A percentile compares a stretch with the other conserved stretches of the same genome.
Conservation (phyloP, 345 rosid genomes). For the Populus davidiana region DNA sequence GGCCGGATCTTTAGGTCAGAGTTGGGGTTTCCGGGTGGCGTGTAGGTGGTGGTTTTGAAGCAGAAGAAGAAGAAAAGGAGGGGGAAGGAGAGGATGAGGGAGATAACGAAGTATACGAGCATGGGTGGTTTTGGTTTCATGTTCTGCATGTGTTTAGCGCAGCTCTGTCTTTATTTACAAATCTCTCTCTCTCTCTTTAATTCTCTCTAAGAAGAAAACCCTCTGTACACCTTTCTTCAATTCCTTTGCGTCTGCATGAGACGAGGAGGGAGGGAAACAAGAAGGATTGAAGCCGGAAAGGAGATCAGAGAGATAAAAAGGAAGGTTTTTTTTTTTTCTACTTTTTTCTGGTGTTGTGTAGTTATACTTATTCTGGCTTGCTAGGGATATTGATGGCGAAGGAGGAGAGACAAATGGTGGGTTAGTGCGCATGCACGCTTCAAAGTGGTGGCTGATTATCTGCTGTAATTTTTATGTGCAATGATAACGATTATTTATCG, state of each 20-base stretch:
- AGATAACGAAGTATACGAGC: conserved; percentile 35
- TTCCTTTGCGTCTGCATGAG: background rate
- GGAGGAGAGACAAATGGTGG: background rate
- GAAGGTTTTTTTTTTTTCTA: too few relatives aligned
- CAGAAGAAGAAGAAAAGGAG: conserved; percentile 41
- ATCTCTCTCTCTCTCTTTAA: too few relatives aligned
- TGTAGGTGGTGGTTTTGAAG: conserved; percentile 12
- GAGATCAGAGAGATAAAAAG: background rate
- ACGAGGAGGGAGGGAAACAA: too few relatives aligned
- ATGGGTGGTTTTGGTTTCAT: conserved; percentile 20
- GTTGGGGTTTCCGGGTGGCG: background rate
- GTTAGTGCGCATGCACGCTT: too few relatives aligned
- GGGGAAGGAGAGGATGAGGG: conserved; percentile 37
- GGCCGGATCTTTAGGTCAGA: conserved; percentile 61
- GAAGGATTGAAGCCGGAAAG: background rate
- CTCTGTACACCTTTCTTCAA: background rate
- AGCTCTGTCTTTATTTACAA: too few relatives aligned
- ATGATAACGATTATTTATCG: too few relatives aligned
- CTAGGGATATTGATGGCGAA: too few relatives aligned
- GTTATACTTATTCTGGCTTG: too few relatives aligned
- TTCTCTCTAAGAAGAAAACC: background rate
- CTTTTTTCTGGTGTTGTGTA: too few relatives aligned
- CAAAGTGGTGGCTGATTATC: too few relatives aligned
- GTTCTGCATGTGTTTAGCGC: background rate
- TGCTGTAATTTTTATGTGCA: too few relatives aligned